phyloP scores from a whole-genome alignment of 768 basidiomycete genomes.

The Kwoniella newhampshirensis region DNA sequence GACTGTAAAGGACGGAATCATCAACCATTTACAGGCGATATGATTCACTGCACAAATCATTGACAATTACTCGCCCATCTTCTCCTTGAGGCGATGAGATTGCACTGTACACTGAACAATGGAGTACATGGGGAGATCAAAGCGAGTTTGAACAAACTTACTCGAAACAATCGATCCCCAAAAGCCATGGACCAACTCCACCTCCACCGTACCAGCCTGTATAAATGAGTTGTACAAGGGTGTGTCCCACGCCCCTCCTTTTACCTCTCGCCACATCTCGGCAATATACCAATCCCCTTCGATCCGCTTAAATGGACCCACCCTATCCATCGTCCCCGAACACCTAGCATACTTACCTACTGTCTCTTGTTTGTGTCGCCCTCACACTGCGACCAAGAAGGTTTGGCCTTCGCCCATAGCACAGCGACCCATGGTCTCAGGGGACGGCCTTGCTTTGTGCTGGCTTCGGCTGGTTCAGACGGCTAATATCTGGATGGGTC shows the following conservation, averaged over 20 bases:
- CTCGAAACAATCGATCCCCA: no score
- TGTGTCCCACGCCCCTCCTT: no score
- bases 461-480: constrained; percentile 49
- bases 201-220: neutral
- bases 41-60: no score
- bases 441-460: constrained; percentile 45
- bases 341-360: constrained; percentile 46
- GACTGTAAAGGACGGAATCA: neutral
- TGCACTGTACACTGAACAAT: no score
- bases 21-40: neutral
- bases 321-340: neutral
- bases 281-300: neutral
- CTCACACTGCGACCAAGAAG: constrained; percentile 38
- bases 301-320: neutral
- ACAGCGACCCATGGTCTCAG: constrained; percentile 51
- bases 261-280: neutral
- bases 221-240: no score
- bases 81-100: no score
- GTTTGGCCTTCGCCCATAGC: constrained; percentile 46
- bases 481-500: constrained; percentile 48
- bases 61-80: no score
- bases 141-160: no score
- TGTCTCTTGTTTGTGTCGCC: constrained; percentile 29
- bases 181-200: no score
- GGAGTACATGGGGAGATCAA: no score